These are phyloP conservation scores for Harringtonia aguacate DNA, from an alignment of 2,329 filamentous ascomycete species.

Conservation along the genomic window DNA sequence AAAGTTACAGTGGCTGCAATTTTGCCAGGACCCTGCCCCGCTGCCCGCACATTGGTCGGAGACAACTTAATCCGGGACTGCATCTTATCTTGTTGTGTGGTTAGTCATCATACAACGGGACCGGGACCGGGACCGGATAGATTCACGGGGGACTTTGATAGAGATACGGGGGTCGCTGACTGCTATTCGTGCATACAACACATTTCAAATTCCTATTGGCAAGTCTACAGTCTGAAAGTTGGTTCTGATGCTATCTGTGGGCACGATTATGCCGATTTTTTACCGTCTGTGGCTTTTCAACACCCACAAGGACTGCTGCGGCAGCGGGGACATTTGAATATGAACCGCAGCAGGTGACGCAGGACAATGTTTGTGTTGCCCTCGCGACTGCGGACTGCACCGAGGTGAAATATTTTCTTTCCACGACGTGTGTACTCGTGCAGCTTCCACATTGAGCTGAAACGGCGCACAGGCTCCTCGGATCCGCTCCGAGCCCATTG, in stretches of 20 bases:
- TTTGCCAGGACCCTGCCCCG: background rate
- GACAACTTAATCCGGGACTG: constrained; percentile 2
- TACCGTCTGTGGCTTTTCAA: too few species aligned
- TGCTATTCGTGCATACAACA: too few species aligned
- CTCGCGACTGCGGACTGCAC: background rate
- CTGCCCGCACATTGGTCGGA: background rate
- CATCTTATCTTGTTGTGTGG: background rate
- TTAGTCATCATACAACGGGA: too few species aligned
- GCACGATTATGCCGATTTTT: too few species aligned
- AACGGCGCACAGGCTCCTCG: background rate
- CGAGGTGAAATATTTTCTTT: background rate
- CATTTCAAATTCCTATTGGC: too few species aligned
- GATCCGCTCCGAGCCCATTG: constrained; percentile 2
- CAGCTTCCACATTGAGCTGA: background rate
- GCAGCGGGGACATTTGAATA: background rate
- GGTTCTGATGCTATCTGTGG: too few species aligned
- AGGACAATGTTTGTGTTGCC: constrained; percentile 4
- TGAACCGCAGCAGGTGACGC: constrained; percentile 1
- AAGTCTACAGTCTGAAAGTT: too few species aligned
- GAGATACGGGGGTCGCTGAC: too few species aligned
- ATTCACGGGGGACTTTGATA: too few species aligned
- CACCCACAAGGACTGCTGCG: background rate
- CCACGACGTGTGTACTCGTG: background rate
- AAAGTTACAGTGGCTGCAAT: background rate
- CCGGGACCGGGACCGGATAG: too few species aligned